Evolutionary conservation across 1,284 basidiomycete species (phyloP), one percentile per base, ranked within the genome.

Genomic region (Ustilago esculenta): DNA sequence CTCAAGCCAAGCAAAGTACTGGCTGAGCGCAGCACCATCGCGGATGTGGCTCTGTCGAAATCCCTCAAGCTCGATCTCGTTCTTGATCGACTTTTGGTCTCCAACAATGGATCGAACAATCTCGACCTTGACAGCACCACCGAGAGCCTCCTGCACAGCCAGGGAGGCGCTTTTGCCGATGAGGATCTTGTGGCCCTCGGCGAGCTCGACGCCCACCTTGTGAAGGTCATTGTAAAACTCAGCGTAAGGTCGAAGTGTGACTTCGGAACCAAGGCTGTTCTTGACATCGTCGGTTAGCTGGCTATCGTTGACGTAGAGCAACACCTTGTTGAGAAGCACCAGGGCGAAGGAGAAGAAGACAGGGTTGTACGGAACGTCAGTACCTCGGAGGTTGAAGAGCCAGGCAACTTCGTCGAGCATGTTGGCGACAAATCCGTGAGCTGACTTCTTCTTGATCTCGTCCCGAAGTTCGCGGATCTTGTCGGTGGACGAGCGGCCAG

Each of bases 281-380:
- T 84, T 84, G 4, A 89, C 88, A 1, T 83, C 84, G 20, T 87
- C 84, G 23, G 87, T 85, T 12, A 94, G 81, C 68, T 92, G 89
- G 2, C 30, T 27, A 9, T 85, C 84, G 59, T 94, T 85, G 52
- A 93, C 84, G 81, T 95, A 98, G 1, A 98, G 84, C 4, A 87
- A 84, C 0, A 88, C 87, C 23, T 55, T 47, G 42, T 90, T 85
- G 12, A 84, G 82, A 2, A 90, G 90, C 25, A 98, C 85, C 32
- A 95, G 85, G 2, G 92, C 91, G 80, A 94, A 97, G 0, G 91
- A 88, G 79, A 97, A 96, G 85, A 98, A 98, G 20, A 98, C 94
- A 49, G 89, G 79, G 79, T 96, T 98, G 84, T 87, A 98, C 33
- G 90, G 89, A 64, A 98, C 95, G 81, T 98, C 94, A 2, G 88